Conservation (phyloP, 345 rosid species). For the Dovyalis caffra region DNA sequence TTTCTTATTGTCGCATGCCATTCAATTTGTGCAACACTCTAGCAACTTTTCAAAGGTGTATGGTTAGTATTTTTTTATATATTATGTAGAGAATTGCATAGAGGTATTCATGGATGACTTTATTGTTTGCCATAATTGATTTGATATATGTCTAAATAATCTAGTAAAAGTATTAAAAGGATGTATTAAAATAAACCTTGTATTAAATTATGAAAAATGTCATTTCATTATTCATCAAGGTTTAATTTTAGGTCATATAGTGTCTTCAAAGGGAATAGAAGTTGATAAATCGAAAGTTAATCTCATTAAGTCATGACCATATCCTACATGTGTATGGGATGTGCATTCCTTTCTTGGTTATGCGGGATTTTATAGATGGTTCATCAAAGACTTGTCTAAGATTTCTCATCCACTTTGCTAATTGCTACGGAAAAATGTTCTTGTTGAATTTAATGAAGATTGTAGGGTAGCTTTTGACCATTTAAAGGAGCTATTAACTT, state of each 20-base stretch:
- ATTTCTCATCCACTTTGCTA: background rate
- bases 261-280: background rate
- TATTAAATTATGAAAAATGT: background rate
- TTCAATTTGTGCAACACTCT: background rate
- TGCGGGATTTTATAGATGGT: background rate
- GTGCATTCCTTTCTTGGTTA: background rate
- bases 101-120: constrained; percentile 12
- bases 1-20: no score
- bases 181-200: background rate
- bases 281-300: background rate
- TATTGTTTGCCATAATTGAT: background rate
- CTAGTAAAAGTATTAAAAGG: background rate
- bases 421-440: background rate
- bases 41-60: background rate
- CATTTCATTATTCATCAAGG: constrained; percentile 10
- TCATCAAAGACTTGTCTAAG: background rate
- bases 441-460: background rate
- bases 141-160: background rate
- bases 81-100: background rate
- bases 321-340: background rate
- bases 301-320: background rate
- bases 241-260: background rate
- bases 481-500: background rate
- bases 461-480: background rate
- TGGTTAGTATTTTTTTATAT: background rate